Percentiles rank a stretch among this genome's conserved stretches.
Evolutionary conservation across 2,329 filamentous ascomycete species (phyloP).

Genomic region (Cladosporium sp.): DNA sequence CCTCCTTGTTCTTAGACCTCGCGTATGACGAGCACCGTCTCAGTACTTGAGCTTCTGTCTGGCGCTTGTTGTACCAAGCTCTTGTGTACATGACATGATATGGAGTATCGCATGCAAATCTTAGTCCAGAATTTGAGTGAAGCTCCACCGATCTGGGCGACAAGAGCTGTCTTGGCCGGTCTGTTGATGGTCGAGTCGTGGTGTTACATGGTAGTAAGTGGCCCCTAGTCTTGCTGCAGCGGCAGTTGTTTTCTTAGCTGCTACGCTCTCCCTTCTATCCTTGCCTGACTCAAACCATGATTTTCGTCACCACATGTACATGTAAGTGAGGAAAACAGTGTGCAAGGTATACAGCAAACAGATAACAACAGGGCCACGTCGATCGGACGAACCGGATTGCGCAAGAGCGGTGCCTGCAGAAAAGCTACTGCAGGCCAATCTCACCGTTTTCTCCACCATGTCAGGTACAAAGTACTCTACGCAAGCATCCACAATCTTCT

Average conservation of each 20-base stretch:
- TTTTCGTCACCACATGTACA: not conserved
- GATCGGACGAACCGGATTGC: slow-evolving; percentile 2
- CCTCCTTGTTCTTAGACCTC: not conserved
- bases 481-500: not conserved
- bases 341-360: not conserved
- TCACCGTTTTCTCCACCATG: slow-evolving; percentile 13
- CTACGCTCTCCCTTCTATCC: not conserved
- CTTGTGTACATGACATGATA: not conserved
- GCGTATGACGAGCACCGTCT: not conserved
- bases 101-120: too few species aligned
- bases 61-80: not conserved
- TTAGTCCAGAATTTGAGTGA: not conserved
- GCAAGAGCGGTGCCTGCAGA: slow-evolving; percentile 18
- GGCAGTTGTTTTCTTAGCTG: not conserved
- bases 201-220: not conserved
- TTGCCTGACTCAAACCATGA: not conserved
- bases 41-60: not conserved
- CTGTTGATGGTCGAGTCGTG: not conserved
- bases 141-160: not conserved
- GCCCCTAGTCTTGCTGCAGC: not conserved
- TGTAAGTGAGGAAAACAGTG: not conserved
- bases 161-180: not conserved
- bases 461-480: slow-evolving; percentile 14
- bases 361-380: not conserved
- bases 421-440: slow-evolving; percentile 14